Evolutionary conservation across 108 stramenopile genomes (phyloP), one percentile per base, ranked within the genome.

Genomic region (Cyclotella cryptica): DNA sequence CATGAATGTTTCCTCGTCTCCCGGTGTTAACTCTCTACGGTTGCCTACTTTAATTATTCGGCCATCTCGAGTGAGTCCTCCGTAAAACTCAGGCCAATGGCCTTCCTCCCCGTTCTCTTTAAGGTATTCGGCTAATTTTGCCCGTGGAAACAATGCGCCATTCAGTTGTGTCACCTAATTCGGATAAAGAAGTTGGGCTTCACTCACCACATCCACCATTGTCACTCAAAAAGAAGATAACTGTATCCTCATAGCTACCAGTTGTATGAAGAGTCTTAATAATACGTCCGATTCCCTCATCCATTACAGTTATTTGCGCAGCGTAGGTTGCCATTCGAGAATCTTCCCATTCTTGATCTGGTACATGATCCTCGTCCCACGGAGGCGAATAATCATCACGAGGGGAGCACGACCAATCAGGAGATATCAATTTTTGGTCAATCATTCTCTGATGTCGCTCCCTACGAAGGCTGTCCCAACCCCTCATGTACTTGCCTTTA

Each of bases 181-280:
- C 14, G 3, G 4, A 41, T n/a, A n/a, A 2, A 40, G 24, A 26
- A 5, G 3, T 46, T 1, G 0, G 3, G 30, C 1, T 63, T 72
- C 28, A 54, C 73, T 65, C 63, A 39, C 62, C 82, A 67, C 83
- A 84, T 22, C 83, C 83, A 30, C 83, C 83, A 42, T 84, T 84
- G 27, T 84, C 84, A 15, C 74, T 76, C n/a, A 84, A 64, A 41
- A 84, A 84, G 78, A 84, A 68, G 6, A 84, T 77, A 18, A 84
- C 69, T 9, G 84, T 84, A 28, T 84, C 72, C 3, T 80, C 79
- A 28, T 71, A 80, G 12, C 44, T 26, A 11, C 30, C 74, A 71
- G 69, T 66, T 54, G 35, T 41, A 18, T 43, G 54, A 26, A 84
- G 30, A 29, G 79, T 71, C 0, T 77, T 53, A 40, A 80, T 8